Evolutionary conservation across 345 rosid genomes (phyloP).

Genomic region (Ricinus communis): DNA sequence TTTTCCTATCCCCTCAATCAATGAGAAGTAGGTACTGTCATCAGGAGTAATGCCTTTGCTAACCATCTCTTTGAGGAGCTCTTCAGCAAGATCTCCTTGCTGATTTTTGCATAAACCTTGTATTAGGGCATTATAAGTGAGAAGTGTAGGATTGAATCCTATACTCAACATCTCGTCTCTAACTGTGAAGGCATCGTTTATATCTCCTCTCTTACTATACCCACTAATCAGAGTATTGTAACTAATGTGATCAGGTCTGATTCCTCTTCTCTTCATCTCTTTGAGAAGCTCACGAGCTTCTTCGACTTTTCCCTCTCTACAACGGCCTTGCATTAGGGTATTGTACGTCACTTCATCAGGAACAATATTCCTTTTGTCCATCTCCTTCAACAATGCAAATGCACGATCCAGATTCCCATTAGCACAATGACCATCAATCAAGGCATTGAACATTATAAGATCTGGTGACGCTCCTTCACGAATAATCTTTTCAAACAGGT

Average conservation of each 20-base stretch:
- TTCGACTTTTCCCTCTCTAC: conserved; percentile 77
- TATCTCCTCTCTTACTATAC: conserved; percentile 77
- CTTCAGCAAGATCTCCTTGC: conserved; percentile 71
- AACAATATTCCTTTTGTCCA: conserved; percentile 60
- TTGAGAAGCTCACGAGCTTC: conserved; percentile 80
- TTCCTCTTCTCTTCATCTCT: conserved; percentile 81
- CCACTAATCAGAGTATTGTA: conserved; percentile 90
- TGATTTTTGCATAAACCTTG: conserved; percentile 71
- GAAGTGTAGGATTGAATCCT: conserved; percentile 83
- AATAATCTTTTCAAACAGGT: conserved; percentile 58
- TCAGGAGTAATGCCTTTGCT: conserved; percentile 80
- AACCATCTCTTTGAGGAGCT: conserved; percentile 76
- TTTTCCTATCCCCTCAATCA: conserved; percentile 62
- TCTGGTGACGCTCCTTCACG: conserved; percentile 51
- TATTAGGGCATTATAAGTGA: conserved; percentile 84
- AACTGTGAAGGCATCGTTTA: conserved; percentile 69
- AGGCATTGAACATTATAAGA: conserved; percentile 68
- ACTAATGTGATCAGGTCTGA: conserved; percentile 77
- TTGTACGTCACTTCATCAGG: conserved; percentile 94
- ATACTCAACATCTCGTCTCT: conserved; percentile 81
- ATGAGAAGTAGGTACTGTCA: conserved; percentile 64
- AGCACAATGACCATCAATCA: conserved; percentile 80
- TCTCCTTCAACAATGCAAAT: conserved; percentile 58
- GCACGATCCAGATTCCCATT: conserved; percentile 67
- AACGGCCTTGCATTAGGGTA: conserved; percentile 80